Evolutionary conservation across 2,329 filamentous ascomycete species (phyloP).

Genomic region (Xylaria sp.): DNA sequence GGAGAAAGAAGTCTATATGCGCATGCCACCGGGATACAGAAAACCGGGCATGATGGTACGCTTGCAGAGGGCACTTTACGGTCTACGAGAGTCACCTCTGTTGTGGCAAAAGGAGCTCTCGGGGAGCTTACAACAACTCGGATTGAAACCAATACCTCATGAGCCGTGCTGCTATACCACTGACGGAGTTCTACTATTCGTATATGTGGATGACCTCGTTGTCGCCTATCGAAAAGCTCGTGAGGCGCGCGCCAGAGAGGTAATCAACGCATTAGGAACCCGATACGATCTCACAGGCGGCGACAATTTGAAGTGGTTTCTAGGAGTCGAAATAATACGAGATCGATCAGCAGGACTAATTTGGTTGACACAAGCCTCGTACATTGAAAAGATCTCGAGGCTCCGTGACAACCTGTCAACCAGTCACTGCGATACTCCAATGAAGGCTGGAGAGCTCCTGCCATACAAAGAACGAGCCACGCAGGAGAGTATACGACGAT

Average conservation of each 20-base stretch:
- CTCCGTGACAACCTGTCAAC: background rate
- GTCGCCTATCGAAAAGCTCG: background rate
- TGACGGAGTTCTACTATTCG: background rate
- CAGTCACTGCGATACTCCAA: background rate
- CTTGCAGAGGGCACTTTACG: background rate
- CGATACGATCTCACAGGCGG: background rate
- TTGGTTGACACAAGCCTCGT: background rate
- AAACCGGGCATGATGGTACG: background rate
- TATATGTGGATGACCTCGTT: background rate
- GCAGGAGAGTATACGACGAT: background rate
- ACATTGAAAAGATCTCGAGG: conserved; percentile 4
- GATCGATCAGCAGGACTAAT: background rate
- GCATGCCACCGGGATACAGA: background rate
- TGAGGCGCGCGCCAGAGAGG: too few relatives aligned
- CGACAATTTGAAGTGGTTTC: background rate
- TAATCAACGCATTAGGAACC: too few relatives aligned
- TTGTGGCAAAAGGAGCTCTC: background rate
- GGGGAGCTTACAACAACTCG: background rate
- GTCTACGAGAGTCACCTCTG: background rate
- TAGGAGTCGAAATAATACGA: background rate
- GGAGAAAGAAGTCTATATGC: background rate
- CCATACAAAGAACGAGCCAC: background rate
- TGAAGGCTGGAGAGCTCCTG: background rate
- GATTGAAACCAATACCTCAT: background rate
- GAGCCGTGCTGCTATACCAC: background rate